Base-by-base conservation (phyloP, 495 filamentous ascomycete species). In the Immersiella caudata region DNA sequence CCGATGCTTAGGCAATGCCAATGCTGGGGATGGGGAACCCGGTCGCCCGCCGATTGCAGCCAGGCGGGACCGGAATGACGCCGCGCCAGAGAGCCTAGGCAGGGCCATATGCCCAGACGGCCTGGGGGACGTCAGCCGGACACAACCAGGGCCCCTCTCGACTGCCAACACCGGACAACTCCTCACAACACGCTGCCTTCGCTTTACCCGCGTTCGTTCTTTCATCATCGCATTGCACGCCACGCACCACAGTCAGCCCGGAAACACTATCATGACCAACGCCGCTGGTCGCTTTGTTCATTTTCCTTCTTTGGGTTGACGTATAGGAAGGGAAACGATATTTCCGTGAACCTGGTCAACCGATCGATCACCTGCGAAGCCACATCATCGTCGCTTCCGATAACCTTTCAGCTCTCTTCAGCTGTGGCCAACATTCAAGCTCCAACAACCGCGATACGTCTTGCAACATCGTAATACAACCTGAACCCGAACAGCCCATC, bases 11-110 rank as follows among this genome's bases (percentile, higher is more conserved):
- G 66, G 60, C n/a, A 18, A 18, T 21, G 24, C 26, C 57, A 33
- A 64, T 67, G 66, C 60, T 66, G n/a, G 58, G 54, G 57, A 59
- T 56, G 67, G 67, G 62, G 50, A n/a, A 35, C 65, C 67, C 64
- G 71, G 72, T 74, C 57, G 36, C 29, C 26, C 29, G 57, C 26
- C 26, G 57, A 14, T 21, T 12, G 60, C 36, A 21, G 8, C 59
- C 59, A 33, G 59, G 59, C 59, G 35, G 35, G 35, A 61, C 59
- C 59, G 59, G 59, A 35, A 61, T 61, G 29, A 49, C 59, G 59
- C 59, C 35, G 60, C 21, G 18, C 35, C 33, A 46, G 60, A 21
- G 16, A 36, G 58, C 58, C 60, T 35, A 49, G 60, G 35, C 60
- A 49, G 60, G 18, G 60, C 60, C 60, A 50, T 18, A 62, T 27